phyloP scores from a whole-genome alignment of 2,329 filamentous ascomycete species.

The Diaporthe batatas region DNA sequence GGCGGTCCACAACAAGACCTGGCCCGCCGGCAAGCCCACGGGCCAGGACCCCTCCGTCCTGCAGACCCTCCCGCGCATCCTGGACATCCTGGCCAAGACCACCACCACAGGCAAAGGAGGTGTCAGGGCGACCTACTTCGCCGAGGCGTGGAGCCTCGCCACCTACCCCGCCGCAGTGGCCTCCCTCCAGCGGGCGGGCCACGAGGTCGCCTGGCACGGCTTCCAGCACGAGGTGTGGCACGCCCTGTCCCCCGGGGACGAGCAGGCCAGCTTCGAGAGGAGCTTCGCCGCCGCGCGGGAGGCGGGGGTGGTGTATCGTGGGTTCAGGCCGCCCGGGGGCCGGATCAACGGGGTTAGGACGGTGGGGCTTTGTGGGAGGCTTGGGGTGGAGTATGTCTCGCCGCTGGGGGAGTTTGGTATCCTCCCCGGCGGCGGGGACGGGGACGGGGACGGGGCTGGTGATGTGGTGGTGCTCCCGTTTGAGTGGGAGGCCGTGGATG shows the following conservation, averaged over 20 bases:
- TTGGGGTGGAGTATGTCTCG: conserved; percentile 48
- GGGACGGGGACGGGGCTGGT: conserved; percentile 42
- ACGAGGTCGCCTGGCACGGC: conserved; percentile 51
- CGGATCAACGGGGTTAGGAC: conserved; percentile 46
- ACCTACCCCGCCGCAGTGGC: conserved; percentile 46
- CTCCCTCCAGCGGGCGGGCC: conserved; percentile 43
- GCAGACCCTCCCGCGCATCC: conserved; percentile 48
- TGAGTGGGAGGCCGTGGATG: conserved; percentile 50
- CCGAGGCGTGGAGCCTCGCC: conserved; percentile 49
- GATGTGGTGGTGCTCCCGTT: conserved; percentile 48
- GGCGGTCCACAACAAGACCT: conserved; percentile 46
- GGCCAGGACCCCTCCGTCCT: conserved; percentile 48
- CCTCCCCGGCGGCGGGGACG: neutral
- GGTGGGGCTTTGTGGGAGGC: conserved; percentile 43
- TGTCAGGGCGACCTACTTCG: conserved; percentile 50
- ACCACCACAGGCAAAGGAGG: neutral
- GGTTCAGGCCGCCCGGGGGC: conserved; percentile 49
- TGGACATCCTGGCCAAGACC: conserved; percentile 45
- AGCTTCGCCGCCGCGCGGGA: conserved; percentile 45
- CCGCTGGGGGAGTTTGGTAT: conserved; percentile 46
- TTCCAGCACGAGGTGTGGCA: conserved; percentile 50
- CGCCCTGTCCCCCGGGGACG: conserved; percentile 44
- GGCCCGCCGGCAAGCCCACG: conserved; percentile 44
- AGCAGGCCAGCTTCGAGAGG: conserved; percentile 46
- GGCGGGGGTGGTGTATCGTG: conserved; percentile 44